These are phyloP conservation scores for Eucalyptus curtisii DNA, from an alignment of 345 rosid species.

Conservation along the genomic window DNA sequence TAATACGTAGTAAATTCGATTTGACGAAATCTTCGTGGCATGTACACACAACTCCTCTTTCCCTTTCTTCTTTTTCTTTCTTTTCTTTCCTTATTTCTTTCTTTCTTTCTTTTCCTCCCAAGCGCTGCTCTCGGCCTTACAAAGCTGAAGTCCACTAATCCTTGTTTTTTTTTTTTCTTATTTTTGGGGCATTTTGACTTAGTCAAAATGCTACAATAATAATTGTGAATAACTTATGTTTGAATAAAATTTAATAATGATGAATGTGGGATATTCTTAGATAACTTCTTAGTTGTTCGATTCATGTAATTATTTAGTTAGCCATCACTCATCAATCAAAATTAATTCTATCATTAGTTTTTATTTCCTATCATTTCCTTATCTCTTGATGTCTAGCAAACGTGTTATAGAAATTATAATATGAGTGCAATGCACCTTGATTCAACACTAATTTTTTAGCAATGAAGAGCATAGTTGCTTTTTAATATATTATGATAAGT, in stretches of 20 bases:
- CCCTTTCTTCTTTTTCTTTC: background rate
- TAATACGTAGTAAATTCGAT: too few species aligned
- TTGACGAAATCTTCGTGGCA: background rate
- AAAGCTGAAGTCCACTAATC: background rate
- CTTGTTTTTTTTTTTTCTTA: background rate
- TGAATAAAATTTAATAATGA: background rate
- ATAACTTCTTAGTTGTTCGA: background rate
- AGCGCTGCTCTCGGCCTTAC: background rate
- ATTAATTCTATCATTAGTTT: background rate
- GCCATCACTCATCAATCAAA: constrained; percentile 24
- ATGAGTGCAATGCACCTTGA: background rate
- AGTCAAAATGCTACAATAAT: background rate
- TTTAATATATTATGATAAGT: too few species aligned
- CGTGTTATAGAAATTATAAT: background rate
- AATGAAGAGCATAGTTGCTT: background rate
- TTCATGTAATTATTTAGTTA: background rate
- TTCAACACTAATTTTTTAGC: background rate
- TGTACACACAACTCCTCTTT: background rate
- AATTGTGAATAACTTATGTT: background rate
- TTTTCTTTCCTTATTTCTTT: too few species aligned
- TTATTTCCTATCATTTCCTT: background rate
- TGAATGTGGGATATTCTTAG: background rate
- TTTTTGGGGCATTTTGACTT: background rate
- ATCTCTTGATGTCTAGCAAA: background rate
- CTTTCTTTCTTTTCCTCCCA: background rate